Evolutionary conservation across 371 early-diverging fungal genomes (phyloP).

Genomic region (Dichotomocladium elegans): DNA sequence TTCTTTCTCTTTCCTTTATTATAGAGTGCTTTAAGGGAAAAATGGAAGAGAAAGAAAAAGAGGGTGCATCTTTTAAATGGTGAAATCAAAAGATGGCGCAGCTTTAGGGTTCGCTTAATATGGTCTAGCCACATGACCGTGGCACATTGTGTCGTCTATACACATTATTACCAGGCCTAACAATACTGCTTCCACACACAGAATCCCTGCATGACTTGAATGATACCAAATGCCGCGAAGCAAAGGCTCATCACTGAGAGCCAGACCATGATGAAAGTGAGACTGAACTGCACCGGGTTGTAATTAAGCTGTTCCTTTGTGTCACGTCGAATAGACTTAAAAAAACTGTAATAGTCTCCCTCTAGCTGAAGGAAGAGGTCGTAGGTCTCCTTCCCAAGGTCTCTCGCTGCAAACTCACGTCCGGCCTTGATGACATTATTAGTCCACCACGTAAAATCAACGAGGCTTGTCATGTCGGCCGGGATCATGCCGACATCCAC

Average conservation of each 20-base stretch:
- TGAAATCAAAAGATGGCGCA: too few relatives aligned
- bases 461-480: conserved; percentile 2
- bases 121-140: too few relatives aligned
- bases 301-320: conserved; percentile 6
- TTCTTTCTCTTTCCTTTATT: too few relatives aligned
- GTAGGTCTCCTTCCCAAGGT: conserved; percentile 4
- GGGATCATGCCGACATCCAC: conserved; percentile 13
- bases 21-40: too few relatives aligned
- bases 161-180: too few relatives aligned
- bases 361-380: not conserved
- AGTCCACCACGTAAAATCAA: conserved; percentile 13
- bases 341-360: conserved; percentile 1
- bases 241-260: conserved; percentile 1
- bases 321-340: conserved; percentile 5
- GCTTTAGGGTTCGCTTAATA: too few relatives aligned
- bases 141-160: too few relatives aligned
- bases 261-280: conserved; percentile 1
- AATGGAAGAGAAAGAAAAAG: too few relatives aligned
- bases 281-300: conserved; percentile 8
- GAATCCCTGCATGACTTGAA: conserved; percentile 11
- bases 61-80: too few relatives aligned
- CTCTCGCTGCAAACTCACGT: not conserved
- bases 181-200: too few relatives aligned
- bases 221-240: conserved; percentile 5
- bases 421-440: conserved; percentile 10